These are phyloP conservation scores for Backusella circina DNA, from an alignment of 192 early-diverging fungal species.

Conservation along the genomic window DNA sequence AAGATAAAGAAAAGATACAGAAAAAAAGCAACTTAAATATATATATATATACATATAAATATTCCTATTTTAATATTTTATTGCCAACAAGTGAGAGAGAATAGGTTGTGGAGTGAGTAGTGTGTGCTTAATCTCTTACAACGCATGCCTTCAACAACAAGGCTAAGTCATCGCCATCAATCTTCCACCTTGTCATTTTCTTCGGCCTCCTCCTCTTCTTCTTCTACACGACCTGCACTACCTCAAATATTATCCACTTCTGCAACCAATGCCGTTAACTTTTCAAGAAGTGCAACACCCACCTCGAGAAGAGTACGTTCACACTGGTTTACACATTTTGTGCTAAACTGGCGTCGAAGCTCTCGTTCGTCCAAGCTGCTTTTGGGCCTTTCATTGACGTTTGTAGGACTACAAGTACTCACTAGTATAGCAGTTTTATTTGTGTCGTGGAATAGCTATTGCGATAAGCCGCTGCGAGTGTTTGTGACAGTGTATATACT, in stretches of 20 bases:
- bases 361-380: conserved; percentile 41
- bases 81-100: neutral
- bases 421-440: conserved; percentile 42
- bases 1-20: neutral
- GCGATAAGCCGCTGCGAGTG: conserved; percentile 49
- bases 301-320: conserved; percentile 40
- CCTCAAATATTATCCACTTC: conserved; percentile 23
- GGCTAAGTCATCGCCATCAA: conserved; percentile 27
- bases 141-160: conserved; percentile 12
- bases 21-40: neutral
- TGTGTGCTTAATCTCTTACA: conserved; percentile 2
- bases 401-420: conserved; percentile 35
- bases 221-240: conserved; percentile 23
- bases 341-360: conserved; percentile 32
- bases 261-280: conserved; percentile 21
- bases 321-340: conserved; percentile 33
- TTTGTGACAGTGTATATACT: conserved; percentile 60
- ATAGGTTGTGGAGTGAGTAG: neutral
- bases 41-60: neutral
- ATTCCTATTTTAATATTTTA: neutral
- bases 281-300: conserved; percentile 23
- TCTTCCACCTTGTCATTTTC: conserved; percentile 17
- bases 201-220: conserved; percentile 19
- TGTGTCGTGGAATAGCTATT: conserved; percentile 43
- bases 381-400: conserved; percentile 24